Conservation (phyloP, 257 asterid genomes). For the Fraxinus quadrangulata region DNA sequence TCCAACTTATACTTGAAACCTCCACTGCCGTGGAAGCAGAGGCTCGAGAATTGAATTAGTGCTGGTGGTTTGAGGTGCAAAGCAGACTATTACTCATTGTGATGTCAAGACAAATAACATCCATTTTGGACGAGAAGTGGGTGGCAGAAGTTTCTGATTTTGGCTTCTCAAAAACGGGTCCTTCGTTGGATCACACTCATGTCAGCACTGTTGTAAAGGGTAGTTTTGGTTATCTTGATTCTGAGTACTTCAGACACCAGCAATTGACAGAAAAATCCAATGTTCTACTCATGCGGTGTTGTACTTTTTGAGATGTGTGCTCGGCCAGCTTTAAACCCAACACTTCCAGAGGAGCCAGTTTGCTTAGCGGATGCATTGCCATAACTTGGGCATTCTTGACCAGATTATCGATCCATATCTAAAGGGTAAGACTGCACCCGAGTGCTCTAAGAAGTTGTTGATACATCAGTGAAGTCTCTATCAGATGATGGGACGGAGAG, state of each 20-base stretch:
- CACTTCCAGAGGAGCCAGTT: constrained; percentile 42
- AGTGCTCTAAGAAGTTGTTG: constrained; percentile 37
- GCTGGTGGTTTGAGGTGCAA: constrained; percentile 44
- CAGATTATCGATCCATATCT: constrained; percentile 41
- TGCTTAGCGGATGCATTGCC: constrained; percentile 41
- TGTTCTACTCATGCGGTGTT: constrained; percentile 47
- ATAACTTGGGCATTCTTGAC: constrained; percentile 32
- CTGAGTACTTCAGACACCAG: constrained; percentile 43
- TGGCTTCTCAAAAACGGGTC: constrained; percentile 41
- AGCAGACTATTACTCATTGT: constrained; percentile 46
- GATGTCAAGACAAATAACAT: constrained; percentile 54
- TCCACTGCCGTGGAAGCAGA: constrained; percentile 43
- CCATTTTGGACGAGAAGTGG: constrained; percentile 41
- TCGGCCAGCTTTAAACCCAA: constrained; percentile 35
- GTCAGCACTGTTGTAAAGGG: constrained; percentile 53
- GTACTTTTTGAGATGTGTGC: constrained; percentile 44
- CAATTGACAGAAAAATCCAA: constrained; percentile 47
- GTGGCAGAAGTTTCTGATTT: constrained; percentile 50
- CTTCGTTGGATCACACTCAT: constrained; percentile 33
- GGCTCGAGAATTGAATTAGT: constrained; percentile 47
- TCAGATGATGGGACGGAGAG: constrained; percentile 40
- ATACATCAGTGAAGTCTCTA: constrained; percentile 43
- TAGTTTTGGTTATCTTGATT: constrained; percentile 50
- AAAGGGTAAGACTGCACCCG: constrained; percentile 40
- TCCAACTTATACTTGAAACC: constrained; percentile 4